Conservation (phyloP, 805 yeast genomes). For the Ogataea populi-albae region DNA sequence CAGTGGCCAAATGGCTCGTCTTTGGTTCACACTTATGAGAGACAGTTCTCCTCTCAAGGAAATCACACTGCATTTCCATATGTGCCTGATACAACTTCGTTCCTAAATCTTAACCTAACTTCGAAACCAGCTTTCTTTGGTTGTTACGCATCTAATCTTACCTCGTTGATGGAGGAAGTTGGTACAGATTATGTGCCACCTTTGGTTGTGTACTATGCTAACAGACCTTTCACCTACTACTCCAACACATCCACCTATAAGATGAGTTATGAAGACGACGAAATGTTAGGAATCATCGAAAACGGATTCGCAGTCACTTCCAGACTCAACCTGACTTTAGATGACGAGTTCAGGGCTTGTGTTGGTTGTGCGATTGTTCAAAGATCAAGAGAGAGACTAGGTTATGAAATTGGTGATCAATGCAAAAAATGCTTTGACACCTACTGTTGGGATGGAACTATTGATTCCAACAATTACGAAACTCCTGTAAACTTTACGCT, state of each 20-base stretch:
- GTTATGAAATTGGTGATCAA: constrained; percentile 58
- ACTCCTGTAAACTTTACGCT: constrained; percentile 38
- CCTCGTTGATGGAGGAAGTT: constrained; percentile 43
- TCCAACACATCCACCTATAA: constrained; percentile 75
- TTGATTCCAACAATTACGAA: constrained; percentile 13
- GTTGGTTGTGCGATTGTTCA: constrained; percentile 80
- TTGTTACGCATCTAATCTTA: constrained; percentile 64
- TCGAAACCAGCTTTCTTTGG: constrained; percentile 80
- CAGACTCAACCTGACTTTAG: constrained; percentile 63
- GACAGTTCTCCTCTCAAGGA: constrained; percentile 55
- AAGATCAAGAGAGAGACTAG: constrained; percentile 70
- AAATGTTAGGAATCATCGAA: constrained; percentile 55
- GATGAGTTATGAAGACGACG: constrained; percentile 56
- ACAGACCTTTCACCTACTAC: constrained; percentile 59
- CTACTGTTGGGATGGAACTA: constrained; percentile 57
- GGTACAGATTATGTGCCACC: constrained; percentile 54
- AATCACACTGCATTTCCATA: constrained; percentile 70
- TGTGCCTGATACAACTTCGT: constrained; percentile 68
- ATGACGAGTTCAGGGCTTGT: constrained; percentile 67
- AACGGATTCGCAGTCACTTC: constrained; percentile 76
- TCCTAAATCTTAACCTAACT: constrained; percentile 58
- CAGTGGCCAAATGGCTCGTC: constrained; percentile 71
- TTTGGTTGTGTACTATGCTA: constrained; percentile 73
- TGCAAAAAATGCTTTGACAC: constrained; percentile 67
- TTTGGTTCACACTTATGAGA: constrained; percentile 49